These are phyloP conservation scores for Sicyos edulis DNA, from an alignment of 306 rosid genomes.

Conservation along the genomic window DNA sequence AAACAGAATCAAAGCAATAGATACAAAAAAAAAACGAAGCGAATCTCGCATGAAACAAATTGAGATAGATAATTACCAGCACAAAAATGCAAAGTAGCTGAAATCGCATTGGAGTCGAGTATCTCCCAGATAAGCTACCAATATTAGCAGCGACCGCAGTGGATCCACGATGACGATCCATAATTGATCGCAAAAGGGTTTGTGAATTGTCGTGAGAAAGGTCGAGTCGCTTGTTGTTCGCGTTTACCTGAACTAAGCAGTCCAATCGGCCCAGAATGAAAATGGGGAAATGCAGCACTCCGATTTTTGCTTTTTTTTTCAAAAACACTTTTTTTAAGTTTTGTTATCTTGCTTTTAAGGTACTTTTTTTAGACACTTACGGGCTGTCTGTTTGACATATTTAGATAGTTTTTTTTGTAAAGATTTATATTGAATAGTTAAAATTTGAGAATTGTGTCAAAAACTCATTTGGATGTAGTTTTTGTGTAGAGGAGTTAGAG, in stretches of 20 bases:
- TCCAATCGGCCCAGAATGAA: neutral
- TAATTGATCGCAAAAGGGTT: neutral
- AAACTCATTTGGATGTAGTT: no score
- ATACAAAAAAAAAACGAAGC: neutral
- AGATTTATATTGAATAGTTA: no score
- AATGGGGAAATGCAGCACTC: neutral
- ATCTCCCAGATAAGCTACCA: neutral
- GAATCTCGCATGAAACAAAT: no score
- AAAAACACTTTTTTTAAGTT: no score
- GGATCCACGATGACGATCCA: constrained; percentile 14
- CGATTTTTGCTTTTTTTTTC: no score
- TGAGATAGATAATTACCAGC: neutral
- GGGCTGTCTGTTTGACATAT: no score
- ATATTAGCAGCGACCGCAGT: neutral
- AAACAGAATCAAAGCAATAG: neutral
- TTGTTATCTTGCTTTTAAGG: no score
- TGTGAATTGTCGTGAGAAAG: neutral
- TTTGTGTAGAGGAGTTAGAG: no score
- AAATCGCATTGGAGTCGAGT: neutral
- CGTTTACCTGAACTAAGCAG: neutral
- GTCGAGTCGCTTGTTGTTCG: neutral
- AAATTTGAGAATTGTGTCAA: no score
- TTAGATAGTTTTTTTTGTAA: no score
- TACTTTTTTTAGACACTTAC: no score
- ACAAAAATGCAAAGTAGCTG: constrained; percentile 2